Evolutionary conservation across 495 filamentous ascomycete species (phyloP), one percentile per base, ranked within the genome.

Genomic region (Penicillium paxilli): DNA sequence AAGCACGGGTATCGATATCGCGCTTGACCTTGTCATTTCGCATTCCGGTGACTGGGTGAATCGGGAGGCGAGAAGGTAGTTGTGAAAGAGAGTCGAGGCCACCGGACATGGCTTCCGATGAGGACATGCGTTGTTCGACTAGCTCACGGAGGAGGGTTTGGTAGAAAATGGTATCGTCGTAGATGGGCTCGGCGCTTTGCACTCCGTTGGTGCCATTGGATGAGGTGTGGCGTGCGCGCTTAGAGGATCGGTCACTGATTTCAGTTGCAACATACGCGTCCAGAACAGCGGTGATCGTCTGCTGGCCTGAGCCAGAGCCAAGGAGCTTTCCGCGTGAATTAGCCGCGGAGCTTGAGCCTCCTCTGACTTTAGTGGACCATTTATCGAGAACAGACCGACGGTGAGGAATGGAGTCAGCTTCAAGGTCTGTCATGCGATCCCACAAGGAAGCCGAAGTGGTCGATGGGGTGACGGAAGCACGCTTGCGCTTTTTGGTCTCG

Each of bases 161-260:
- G 76, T 98, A 98, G 73, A 98, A 96, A 65, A 91, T 84, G 7
- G 88, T 87, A 62, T 98, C 94, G 61, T 98, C 93, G 73, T 92
- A 98, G 63, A 96, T 81, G 4, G 75, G 60, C 26, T 73, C 63
- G 5, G 40, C 17, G 16, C 6, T 38, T 38, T 38, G 14, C 16
- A 11, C 32, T 8, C 51, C 35, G 3, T 55, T 55, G 10, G 41
- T 23, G 10, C 49, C 47, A 30, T 41, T 33, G 22, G 57, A 49
- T 17, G 44, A 19, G 20, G 47, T 30, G 7, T 52, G 61, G 26
- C 73, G 73, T 5, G 68, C 61, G 49, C 46, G 91, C 84, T 61
- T 85, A 71, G 63, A 80, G 28, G 92, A 67, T 9, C 92, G 83
- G 30, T 88, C 84, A 19, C 87, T 80, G 0, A 80, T 69, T 54